These are phyloP conservation scores for Croton laevigatus DNA, from an alignment of 441 rosid species.

Conservation along the genomic window DNA sequence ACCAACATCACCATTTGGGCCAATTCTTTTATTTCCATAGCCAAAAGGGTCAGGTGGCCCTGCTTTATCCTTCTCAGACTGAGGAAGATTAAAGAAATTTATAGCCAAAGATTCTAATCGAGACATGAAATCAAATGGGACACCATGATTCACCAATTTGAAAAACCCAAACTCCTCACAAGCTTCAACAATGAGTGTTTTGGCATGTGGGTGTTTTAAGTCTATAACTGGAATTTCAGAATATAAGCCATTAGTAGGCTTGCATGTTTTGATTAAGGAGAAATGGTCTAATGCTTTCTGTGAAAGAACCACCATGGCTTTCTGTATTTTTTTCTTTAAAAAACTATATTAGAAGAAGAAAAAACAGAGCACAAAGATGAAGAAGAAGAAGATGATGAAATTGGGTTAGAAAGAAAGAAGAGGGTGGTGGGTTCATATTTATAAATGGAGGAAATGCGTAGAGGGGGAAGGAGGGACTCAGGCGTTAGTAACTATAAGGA, in stretches of 20 bases:
- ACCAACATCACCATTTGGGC: constrained; percentile 71
- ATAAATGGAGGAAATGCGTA: constrained; percentile 19
- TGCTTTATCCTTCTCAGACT: constrained; percentile 63
- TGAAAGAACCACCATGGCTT: constrained; percentile 62
- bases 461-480: constrained; percentile 14
- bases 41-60: constrained; percentile 86
- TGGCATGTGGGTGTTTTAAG: constrained; percentile 52
- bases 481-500: constrained; percentile 38
- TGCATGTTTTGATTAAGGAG: constrained; percentile 54
- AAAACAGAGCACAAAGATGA: background rate
- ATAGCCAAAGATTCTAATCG: constrained; percentile 53
- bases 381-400: constrained; percentile 4
- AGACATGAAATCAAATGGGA: constrained; percentile 44
- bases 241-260: constrained; percentile 32
- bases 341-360: background rate
- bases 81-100: constrained; percentile 58
- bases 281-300: constrained; percentile 51
- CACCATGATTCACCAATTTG: constrained; percentile 72
- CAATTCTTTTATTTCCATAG: constrained; percentile 69
- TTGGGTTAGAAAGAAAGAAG: constrained; percentile 4
- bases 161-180: constrained; percentile 83
- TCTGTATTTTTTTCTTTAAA: background rate
- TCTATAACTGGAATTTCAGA: constrained; percentile 52
- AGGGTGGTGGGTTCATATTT: constrained; percentile 23
- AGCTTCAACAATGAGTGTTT: constrained; percentile 43